A percentile compares a stretch with the other conserved stretches of the same genome.
Evolutionary conservation across 768 basidiomycete species (phyloP).

Genomic region (Phylloporus arenicola): DNA sequence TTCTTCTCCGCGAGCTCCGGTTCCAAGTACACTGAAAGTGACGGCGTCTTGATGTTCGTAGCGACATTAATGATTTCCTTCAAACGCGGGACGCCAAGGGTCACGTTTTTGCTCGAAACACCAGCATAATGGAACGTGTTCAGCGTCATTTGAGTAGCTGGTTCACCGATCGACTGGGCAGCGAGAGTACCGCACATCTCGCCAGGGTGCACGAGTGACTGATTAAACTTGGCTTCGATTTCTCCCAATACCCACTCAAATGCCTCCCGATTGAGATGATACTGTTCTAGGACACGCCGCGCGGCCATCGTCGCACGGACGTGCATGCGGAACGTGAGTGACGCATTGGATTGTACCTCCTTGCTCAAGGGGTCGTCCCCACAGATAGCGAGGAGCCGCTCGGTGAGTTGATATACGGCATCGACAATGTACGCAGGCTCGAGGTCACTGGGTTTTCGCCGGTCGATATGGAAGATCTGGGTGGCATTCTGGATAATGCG

Average conservation of each 20-base stretch:
- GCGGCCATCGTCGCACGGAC: conserved; percentile 84
- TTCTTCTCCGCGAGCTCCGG: conserved; percentile 60
- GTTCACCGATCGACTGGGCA: conserved; percentile 98
- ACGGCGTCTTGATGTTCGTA: conserved; percentile 97
- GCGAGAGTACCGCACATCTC: conserved; percentile 99
- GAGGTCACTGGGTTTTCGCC: conserved; percentile 91
- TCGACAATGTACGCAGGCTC: conserved; percentile 85
- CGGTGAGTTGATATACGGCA: conserved; percentile 64
- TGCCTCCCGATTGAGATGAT: conserved; percentile 85
- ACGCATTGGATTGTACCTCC: conserved; percentile 84
- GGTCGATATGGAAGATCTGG: no score
- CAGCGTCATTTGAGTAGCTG: conserved; percentile 98
- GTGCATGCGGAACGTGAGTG: conserved; percentile 90
- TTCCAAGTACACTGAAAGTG: conserved; percentile 85
- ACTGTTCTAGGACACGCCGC: conserved; percentile 81
- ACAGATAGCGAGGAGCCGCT: conserved; percentile 80
- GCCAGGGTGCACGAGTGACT: conserved; percentile 85
- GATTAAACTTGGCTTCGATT: conserved; percentile 94
- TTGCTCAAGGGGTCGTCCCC: conserved; percentile 70
- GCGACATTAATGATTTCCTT: conserved; percentile 99
- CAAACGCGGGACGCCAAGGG: conserved; percentile 96
- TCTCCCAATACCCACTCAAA: conserved; percentile 98
- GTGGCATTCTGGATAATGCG: conserved; percentile 96
- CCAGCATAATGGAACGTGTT: conserved; percentile 99
- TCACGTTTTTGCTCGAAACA: conserved; percentile 99